Percentiles rank a stretch among this genome's conserved stretches.
Conservation (phyloP, 345 rosid species). For the Orychophragmus violaceus region DNA sequence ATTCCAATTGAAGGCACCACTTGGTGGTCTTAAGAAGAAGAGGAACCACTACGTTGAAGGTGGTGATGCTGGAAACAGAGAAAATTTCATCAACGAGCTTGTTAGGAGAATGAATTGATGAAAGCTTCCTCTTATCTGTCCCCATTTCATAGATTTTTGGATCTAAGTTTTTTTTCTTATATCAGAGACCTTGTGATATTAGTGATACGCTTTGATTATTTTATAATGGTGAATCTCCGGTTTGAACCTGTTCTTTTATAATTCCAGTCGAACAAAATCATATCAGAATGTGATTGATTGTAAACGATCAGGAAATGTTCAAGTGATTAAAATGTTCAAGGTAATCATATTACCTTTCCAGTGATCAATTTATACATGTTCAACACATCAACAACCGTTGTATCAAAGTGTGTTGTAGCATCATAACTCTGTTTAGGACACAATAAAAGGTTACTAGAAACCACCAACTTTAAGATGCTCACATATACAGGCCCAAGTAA, state of each 20-base stretch:
- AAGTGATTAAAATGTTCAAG: too few species aligned
- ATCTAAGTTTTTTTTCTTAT: background rate
- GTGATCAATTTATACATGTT: slow-evolving; percentile 90
- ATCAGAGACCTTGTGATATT: background rate
- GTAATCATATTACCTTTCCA: slow-evolving; percentile 95
- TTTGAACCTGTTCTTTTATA: background rate
- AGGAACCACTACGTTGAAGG: slow-evolving; percentile 87
- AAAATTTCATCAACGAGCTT: slow-evolving; percentile 61
- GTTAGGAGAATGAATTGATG: slow-evolving; percentile 66
- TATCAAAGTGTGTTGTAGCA: slow-evolving; percentile 93
- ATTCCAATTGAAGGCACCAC: slow-evolving; percentile 71
- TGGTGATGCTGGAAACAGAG: slow-evolving; percentile 84
- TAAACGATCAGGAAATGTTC: too few species aligned
- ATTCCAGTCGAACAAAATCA: background rate
- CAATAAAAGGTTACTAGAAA: slow-evolving; percentile 1
- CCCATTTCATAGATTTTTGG: slow-evolving; percentile 6
- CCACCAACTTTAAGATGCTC: background rate
- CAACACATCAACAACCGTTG: slow-evolving; percentile 82
- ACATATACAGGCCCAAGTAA: background rate
- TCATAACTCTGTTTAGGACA: slow-evolving; percentile 79
- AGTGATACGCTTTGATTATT: background rate
- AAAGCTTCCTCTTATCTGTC: slow-evolving; percentile 3
- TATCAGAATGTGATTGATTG: too few species aligned
- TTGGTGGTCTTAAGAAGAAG: slow-evolving; percentile 75
- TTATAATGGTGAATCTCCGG: too few species aligned